A percentile compares a stretch with the other conserved stretches of the same genome.
phyloP scores from a whole-genome alignment of 2,329 filamentous ascomycete species.

The Talaromyces atroroseus region DNA sequence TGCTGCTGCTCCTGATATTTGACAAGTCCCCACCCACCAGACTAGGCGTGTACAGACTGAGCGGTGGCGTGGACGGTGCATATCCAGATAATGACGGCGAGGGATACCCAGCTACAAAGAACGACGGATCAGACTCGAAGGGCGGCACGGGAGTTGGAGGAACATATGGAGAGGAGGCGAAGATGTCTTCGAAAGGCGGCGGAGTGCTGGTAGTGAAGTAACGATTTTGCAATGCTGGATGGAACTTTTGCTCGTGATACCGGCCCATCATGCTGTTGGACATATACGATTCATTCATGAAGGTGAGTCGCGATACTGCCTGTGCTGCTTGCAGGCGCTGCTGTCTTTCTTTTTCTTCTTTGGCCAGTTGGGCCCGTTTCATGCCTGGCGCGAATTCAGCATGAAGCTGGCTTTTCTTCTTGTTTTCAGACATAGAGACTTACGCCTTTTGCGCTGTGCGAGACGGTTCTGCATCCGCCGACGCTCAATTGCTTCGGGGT shows the following conservation, averaged over 20 bases:
- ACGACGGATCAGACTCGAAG: conserved; percentile 6
- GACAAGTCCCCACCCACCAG: conserved; percentile 10
- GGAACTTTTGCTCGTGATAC: neutral
- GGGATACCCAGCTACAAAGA: conserved; percentile 7
- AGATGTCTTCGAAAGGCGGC: conserved; percentile 3
- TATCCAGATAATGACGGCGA: conserved; percentile 11
- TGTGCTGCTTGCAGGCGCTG: conserved; percentile 14
- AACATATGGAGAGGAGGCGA: conserved; percentile 3
- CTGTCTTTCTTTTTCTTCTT: conserved; percentile 13
- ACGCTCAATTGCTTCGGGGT: conserved; percentile 13
- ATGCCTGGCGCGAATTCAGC: conserved; percentile 2
- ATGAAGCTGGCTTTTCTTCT: neutral
- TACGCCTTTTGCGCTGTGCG: conserved; percentile 13
- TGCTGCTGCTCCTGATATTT: neutral
- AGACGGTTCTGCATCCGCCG: conserved; percentile 14
- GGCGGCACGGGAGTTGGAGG: neutral
- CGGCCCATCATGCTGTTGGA: neutral
- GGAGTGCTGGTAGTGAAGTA: neutral
- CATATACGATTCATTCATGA: conserved; percentile 11
- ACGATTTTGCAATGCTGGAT: neutral
- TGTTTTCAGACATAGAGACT: neutral
- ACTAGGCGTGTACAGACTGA: conserved; percentile 11
- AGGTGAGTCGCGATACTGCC: conserved; percentile 10
- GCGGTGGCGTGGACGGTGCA: conserved; percentile 11
- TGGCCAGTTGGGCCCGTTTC: conserved; percentile 12